Percentiles rank a stretch among this genome's conserved stretches.
phyloP scores from a whole-genome alignment of 139 green algal species.

The Chlorella sp. region DNA sequence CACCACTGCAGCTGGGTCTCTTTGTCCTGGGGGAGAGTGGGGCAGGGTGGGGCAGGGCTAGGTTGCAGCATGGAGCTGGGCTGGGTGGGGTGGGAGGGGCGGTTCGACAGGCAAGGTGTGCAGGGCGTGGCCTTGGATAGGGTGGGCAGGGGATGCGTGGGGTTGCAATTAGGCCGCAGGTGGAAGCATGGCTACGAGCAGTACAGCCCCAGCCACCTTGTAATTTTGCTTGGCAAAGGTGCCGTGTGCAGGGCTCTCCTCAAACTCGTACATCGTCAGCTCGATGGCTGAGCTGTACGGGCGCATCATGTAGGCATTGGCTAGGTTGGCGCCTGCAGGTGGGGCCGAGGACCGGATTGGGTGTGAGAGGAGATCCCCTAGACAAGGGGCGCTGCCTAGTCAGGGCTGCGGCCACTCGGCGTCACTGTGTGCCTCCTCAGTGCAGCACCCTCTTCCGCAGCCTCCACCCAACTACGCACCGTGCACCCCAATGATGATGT shows the following conservation, averaged over 20 bases:
- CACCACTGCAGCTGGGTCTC: background rate
- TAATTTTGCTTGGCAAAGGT: background rate
- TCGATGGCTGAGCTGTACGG: background rate
- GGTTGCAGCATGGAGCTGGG: background rate
- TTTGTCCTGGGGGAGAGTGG: background rate
- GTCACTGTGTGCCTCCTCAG: no score
- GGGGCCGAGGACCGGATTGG: no score
- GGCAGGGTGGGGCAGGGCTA: background rate
- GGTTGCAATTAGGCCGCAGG: background rate
- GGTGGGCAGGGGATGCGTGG: background rate
- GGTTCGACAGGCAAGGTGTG: background rate
- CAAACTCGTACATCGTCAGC: conserved; percentile 21
- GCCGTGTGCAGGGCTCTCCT: background rate
- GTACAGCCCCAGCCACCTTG: background rate
- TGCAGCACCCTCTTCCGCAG: no score
- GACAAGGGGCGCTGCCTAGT: no score
- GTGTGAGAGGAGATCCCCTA: no score
- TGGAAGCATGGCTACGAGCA: background rate
- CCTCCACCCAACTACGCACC: no score
- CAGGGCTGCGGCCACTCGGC: no score
- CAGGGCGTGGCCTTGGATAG: background rate
- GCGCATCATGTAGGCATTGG: conserved; percentile 16
- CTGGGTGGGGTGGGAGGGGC: background rate
- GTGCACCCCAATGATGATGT: conserved; percentile 7
- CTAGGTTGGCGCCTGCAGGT: conserved; percentile 5